Evolutionary conservation across 2,329 filamentous ascomycete genomes (phyloP).

Genomic region (Hymenoscyphus infarciens): DNA sequence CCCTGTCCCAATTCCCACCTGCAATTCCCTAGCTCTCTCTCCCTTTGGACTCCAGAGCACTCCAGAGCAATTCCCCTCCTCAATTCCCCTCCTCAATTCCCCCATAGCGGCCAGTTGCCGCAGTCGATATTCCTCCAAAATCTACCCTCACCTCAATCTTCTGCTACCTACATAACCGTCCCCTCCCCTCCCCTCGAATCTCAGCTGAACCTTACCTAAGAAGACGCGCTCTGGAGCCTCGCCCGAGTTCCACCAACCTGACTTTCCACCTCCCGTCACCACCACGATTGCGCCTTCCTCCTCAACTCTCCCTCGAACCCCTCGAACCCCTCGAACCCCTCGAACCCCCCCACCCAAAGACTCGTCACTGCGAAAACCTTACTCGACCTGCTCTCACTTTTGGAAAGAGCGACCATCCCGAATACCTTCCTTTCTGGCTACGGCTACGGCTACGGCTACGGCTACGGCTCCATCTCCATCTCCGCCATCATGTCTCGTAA

Average conservation of each 20-base stretch:
- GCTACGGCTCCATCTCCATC: neutral
- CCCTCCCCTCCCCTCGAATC: neutral
- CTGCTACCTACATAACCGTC: neutral
- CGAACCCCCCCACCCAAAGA: neutral
- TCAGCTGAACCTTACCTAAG: neutral
- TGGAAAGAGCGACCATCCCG: slow-evolving; percentile 14
- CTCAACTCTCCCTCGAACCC: neutral
- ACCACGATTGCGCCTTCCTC: neutral
- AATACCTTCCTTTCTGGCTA: neutral
- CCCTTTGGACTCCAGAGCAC: neutral
- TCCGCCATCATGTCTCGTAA: slow-evolving; percentile 16
- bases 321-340: no score
- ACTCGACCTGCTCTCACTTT: neutral
- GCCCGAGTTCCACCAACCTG: neutral
- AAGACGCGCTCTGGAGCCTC: neutral
- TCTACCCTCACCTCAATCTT: neutral
- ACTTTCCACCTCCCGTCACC: neutral
- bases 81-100: neutral
- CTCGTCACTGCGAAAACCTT: neutral
- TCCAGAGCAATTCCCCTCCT: neutral
- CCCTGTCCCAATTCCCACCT: no score
- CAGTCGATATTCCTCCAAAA: neutral
- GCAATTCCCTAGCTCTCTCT: no score
- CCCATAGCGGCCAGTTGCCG: neutral
- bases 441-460: no score